phyloP scores from a whole-genome alignment of 306 rosid genomes.

The Trifolium fragiferum region DNA sequence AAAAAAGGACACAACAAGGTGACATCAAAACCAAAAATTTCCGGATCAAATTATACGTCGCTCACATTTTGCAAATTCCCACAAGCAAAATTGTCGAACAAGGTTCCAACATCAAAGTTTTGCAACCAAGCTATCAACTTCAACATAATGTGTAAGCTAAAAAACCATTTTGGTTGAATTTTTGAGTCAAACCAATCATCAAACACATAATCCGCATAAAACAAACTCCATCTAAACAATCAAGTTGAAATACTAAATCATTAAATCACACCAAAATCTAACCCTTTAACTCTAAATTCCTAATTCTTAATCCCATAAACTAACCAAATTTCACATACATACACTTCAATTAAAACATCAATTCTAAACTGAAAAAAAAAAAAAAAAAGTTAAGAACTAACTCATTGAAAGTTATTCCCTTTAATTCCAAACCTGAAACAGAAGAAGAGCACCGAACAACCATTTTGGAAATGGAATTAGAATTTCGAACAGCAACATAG shows the following conservation, averaged over 20 bases:
- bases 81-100: slow-evolving; percentile 10
- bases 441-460: slow-evolving; percentile 73
- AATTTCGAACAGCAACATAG: slow-evolving; percentile 47
- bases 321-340: not conserved
- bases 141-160: not conserved
- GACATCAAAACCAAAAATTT: slow-evolving; percentile 8
- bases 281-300: slow-evolving; percentile 7
- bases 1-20: not conserved
- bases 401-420: not conserved
- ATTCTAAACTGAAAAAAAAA: not conserved
- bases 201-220: slow-evolving; percentile 14
- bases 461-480: slow-evolving; percentile 58
- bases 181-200: not conserved
- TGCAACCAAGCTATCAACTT: slow-evolving; percentile 11
- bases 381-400: not conserved
- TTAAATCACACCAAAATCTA: slow-evolving; percentile 1
- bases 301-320: slow-evolving; percentile 7
- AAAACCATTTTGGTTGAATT: not conserved
- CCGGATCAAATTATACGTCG: not conserved
- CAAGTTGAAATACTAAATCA: slow-evolving; percentile 9
- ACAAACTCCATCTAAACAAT: not conserved
- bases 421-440: slow-evolving; percentile 52
- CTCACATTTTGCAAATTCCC: not conserved
- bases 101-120: slow-evolving; percentile 12
- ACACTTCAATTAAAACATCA: slow-evolving; percentile 23